Evolutionary conservation across 1,284 basidiomycete genomes (phyloP), one percentile per base, ranked within the genome.

Genomic region (Tilletia walkeri): DNA sequence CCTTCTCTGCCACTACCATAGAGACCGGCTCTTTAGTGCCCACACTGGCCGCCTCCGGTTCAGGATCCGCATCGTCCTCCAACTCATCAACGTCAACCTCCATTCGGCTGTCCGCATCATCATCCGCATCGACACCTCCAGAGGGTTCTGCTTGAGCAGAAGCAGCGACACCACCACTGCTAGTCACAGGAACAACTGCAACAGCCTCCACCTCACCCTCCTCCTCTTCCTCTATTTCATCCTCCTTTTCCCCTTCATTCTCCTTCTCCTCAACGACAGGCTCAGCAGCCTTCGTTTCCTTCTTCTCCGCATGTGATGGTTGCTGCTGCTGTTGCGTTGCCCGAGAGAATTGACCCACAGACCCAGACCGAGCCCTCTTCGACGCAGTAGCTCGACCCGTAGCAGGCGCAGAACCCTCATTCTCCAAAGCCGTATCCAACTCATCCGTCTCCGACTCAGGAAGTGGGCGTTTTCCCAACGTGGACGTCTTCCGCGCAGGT

Each of bases 141-240:
- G 59, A 10, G 3, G 30, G 18, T 53, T 7, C 50, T 24, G 50
- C 50, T 9, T 10, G 18, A n/a, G 50, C 50, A 18, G 50, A 6
- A 53, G 50, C 50, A 18, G 9, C 14, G 50, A 18, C 50, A 18
- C 36, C 9, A 16, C 34, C 59, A 16, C 34, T 39, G 9, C 41
- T 45, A 14, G 41, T 14, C 41, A 7, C 41, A 45, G 41, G 41
- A 3, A 39, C 59, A 38, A 34, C n/a, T 20, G 56, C 56, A 24
- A 38, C 36, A 63, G 59, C 59, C 34, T 38, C 59, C 30, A 63
- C 59, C n/a, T 49, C 69, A 16, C 20, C 38, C 16, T 53, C 49
- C 16, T 48, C 69, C 16, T 65, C 69, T n/a, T 66, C 24, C 30
- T 69, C 41, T 18, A 34, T 54, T 2, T 47, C 67, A 41, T 49